Evolutionary conservation across 331 rosid species (phyloP).

Genomic region (Malus hybrid): DNA sequence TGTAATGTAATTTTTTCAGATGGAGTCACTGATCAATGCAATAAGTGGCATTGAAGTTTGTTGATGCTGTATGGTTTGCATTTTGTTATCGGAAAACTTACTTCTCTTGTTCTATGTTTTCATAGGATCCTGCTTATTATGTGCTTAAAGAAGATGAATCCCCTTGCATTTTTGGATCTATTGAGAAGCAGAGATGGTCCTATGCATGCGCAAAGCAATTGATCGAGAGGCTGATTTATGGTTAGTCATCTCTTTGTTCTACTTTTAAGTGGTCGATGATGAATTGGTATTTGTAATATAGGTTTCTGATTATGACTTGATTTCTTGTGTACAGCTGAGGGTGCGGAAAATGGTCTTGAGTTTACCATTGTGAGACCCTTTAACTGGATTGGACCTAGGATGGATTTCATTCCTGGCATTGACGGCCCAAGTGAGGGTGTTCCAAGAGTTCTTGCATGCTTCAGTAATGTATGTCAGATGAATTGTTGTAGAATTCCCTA

Average conservation of each 20-base stretch:
- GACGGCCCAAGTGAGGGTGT: slow-evolving; percentile 98
- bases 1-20: background rate
- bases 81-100: background rate
- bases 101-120: slow-evolving; percentile 5
- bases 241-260: slow-evolving; percentile 25
- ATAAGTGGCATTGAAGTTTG: background rate
- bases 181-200: slow-evolving; percentile 96
- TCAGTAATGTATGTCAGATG: slow-evolving; percentile 62
- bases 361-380: slow-evolving; percentile 87
- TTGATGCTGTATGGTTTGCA: background rate
- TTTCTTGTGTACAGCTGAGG: slow-evolving; percentile 54
- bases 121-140: slow-evolving; percentile 74
- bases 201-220: slow-evolving; percentile 97
- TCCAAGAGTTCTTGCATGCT: slow-evolving; percentile 94
- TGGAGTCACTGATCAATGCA: background rate
- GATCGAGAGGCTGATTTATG: slow-evolving; percentile 87
- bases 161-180: slow-evolving; percentile 88
- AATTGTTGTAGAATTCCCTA: background rate
- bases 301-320: slow-evolving; percentile 4
- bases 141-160: slow-evolving; percentile 73
- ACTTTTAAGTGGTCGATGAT: background rate
- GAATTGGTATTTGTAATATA: background rate
- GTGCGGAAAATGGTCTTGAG: slow-evolving; percentile 86
- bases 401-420: slow-evolving; percentile 93
- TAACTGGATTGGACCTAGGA: slow-evolving; percentile 93